Conservation (phyloP, 1,284 basidiomycete species). For the Fomitiporia mediterranea region DNA sequence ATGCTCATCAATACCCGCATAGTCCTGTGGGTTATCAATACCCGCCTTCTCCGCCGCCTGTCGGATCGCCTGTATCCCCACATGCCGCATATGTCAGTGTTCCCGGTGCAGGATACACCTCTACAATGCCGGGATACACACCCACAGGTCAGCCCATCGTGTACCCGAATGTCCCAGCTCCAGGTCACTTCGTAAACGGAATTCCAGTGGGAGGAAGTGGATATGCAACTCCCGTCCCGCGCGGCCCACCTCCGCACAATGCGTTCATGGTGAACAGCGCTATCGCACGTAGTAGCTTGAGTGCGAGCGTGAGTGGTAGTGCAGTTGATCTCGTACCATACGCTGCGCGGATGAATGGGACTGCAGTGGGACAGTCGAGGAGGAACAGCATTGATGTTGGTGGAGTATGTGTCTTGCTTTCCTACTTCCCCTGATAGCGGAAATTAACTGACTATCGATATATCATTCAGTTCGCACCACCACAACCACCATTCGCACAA, state of each 20-base stretch:
- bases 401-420: background rate
- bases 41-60: background rate
- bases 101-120: background rate
- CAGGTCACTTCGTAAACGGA: no score
- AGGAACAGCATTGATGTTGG: conserved; percentile 5
- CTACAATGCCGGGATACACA: background rate
- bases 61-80: background rate
- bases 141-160: background rate
- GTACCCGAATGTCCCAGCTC: background rate
- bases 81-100: background rate
- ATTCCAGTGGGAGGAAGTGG: background rate
- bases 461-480: background rate
- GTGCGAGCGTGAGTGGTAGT: no score
- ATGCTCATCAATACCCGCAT: conserved; percentile 2
- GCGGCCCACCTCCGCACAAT: conserved; percentile 10
- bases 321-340: conserved; percentile 16
- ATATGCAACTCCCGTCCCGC: background rate
- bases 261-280: conserved; percentile 18
- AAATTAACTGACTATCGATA: background rate
- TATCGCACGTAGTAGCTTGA: conserved; percentile 13
- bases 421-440: background rate
- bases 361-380: background rate
- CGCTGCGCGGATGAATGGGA: conserved; percentile 11
- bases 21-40: background rate
- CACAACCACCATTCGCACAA: conserved; percentile 14